Conservation (phyloP, 83 land plant genomes). For the Thuja plicata region DNA sequence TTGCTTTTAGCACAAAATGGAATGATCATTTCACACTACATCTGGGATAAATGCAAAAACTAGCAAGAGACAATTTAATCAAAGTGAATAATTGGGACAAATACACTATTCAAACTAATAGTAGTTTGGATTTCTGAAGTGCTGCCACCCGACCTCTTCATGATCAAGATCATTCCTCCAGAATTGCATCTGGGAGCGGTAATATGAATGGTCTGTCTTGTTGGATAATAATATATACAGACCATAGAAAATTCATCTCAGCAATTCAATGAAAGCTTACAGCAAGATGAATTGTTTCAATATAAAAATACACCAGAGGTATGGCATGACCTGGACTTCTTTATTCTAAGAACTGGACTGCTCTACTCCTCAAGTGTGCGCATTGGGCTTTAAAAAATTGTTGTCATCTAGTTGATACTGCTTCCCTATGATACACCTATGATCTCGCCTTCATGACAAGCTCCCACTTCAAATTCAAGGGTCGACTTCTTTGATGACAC, state of each 20-base stretch:
- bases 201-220: slow-evolving; percentile 2
- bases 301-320: neutral
- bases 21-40: neutral
- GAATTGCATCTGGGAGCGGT: neutral
- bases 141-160: neutral
- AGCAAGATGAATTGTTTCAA: slow-evolving; percentile 3
- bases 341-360: slow-evolving; percentile 2
- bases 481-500: slow-evolving; percentile 22
- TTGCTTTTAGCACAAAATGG: neutral
- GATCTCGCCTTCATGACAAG: slow-evolving; percentile 35
- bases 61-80: slow-evolving; percentile 5
- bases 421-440: slow-evolving; percentile 10
- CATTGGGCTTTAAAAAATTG: neutral
- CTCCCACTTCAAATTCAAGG: slow-evolving; percentile 33
- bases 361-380: neutral
- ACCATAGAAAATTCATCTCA: neutral
- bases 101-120: neutral
- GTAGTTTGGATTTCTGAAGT: neutral
- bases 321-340: neutral
- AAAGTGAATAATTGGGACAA: slow-evolving; percentile 10
- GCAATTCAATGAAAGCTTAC: neutral
- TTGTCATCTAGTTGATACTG: neutral
- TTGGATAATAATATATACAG: neutral
- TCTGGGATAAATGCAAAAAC: neutral
- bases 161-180: neutral